Base-by-base conservation (phyloP, 1,284 basidiomycete genomes). In the Sporisorium exsertum region DNA sequence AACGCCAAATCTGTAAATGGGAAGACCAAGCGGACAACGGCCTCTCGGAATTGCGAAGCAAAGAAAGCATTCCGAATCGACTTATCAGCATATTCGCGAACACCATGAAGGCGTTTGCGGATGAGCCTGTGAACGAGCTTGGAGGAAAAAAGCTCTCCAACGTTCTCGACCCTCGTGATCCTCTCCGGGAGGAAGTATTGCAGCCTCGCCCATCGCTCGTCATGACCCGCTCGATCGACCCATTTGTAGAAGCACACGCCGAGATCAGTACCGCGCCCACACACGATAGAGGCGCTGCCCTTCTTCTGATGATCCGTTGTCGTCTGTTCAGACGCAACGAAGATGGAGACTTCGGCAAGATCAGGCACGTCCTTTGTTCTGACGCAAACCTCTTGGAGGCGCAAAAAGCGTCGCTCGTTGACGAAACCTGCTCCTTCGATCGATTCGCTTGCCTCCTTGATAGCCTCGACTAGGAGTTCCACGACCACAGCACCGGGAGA, bases 121-220 rank as follows among this genome's bases (percentile, higher is more conserved):
- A 69, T 43, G 12, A 73, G 46, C 57, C 57, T 63, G 54, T 73
- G 67, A 40, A 69, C 32, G 12, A 73, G 46, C 26, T 46, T 47
- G 3, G 58, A 27, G 12, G 55, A 55, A 35, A 77, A 50, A 24
- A 63, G 46, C 42, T 70, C 66, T 33, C 52, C 67, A 1, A 51
- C 42, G 24, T 46, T n/a, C 22, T 55, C 46, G 53, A 75, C 47
- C 20, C 16, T 33, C 32, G 32, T 1, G 13, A 67, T 54, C 20
- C 52, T 50, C 15, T 53, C 60, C 8, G 40, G 33, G 8, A 75
- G 27, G 4, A 61, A 15, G 6, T 13, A 43, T 22, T 64, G 63
- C 29, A 65, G 27, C 22, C 22, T 66, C n/a, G 42, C 33, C 69
- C 69, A 65, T 43, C 40, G 55, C 7, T 18, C 35, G 3, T 45